These are phyloP conservation scores for Populus hybrid DNA, from an alignment of 441 rosid genomes.

Conservation along the genomic window DNA sequence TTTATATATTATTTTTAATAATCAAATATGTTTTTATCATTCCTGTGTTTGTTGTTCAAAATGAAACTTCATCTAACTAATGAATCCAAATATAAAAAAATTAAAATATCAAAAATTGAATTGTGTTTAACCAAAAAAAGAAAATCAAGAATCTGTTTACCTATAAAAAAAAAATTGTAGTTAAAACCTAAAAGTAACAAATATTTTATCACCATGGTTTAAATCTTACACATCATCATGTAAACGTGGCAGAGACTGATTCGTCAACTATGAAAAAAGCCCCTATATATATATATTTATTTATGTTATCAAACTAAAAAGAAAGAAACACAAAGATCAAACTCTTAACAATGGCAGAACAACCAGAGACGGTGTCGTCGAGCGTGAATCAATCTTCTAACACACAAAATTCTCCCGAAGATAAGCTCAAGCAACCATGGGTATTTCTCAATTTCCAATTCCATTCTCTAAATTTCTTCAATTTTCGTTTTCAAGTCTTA, in stretches of 20 bases:
- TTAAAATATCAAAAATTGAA: too few relatives aligned
- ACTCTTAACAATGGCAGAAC: slow-evolving; percentile 38
- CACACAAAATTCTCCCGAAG: slow-evolving; percentile 24
- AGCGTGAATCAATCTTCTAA: slow-evolving; percentile 26
- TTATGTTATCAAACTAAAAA: neutral
- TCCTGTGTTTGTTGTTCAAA: too few relatives aligned
- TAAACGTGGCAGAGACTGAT: neutral
- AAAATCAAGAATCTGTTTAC: neutral
- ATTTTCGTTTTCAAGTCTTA: neutral
- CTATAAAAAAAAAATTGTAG: neutral
- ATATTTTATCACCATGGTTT: neutral
- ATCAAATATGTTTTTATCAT: too few relatives aligned
- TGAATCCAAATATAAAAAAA: too few relatives aligned
- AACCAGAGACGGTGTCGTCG: slow-evolving; percentile 32
- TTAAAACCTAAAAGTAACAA: neutral
- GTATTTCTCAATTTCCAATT: slow-evolving; percentile 20
- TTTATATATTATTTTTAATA: too few relatives aligned
- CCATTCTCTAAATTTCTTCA: neutral
- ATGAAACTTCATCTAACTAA: too few relatives aligned
- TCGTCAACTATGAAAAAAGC: neutral
- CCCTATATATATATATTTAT: neutral
- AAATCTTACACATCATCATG: neutral
- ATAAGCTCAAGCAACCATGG: slow-evolving; percentile 37
- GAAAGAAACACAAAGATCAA: neutral
- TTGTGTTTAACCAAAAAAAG: neutral